Base-by-base conservation (phyloP, 106 monocot species). In the Acanthochlamys bracteata region DNA sequence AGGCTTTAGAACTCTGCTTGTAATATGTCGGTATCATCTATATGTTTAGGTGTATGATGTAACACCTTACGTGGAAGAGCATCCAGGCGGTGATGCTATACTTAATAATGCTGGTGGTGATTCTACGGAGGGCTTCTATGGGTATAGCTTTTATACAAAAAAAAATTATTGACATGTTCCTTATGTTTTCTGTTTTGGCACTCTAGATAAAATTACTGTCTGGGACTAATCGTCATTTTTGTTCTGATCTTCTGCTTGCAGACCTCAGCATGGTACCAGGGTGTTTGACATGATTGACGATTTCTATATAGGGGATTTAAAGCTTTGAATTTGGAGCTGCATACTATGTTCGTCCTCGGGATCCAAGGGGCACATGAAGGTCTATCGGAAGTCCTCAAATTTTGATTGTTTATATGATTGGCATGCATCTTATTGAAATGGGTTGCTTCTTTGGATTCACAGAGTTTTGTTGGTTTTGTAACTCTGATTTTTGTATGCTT, bases 261-360 rank as follows among this genome's bases (percentile, higher is more conserved):
- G 96, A 72, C 96, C 96, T 22, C 96, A 96, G 55, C 96, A 91
- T 74, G 96, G 78, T 12, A 79, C 80, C 46, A 63, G 96, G 21
- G 96, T 96, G 25, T 96, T 96, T 46, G 96, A 96, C 49, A 96
- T 96, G 82, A 75, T 96, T n/a, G 96, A 91, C 60, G 90, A 96
- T 33, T 96, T 91, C 33, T 91, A 83, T 59, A 76, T 91, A 61
- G 96, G 96, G 0, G 83, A 91, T 55, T 57, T 91, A 54, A 76
- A 76, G 67, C 23, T 41, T 43, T 90, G 79, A 86, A 45, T 39
- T 52, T 39, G 24, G 49, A 73, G n/a, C 11, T 45, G 10, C 33
- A 27, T 47, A 46, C n/a, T n/a, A n/a, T n/a, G n/a, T n/a, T n/a
- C n/a, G n/a, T n/a, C n/a, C n/a, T n/a, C n/a, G n/a, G n/a, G n/a